A percentile compares a stretch with the other conserved stretches of the same genome.
Evolutionary conservation across 148 eudicot species (phyloP).

Genomic region (Hydrangea macrophylla): DNA sequence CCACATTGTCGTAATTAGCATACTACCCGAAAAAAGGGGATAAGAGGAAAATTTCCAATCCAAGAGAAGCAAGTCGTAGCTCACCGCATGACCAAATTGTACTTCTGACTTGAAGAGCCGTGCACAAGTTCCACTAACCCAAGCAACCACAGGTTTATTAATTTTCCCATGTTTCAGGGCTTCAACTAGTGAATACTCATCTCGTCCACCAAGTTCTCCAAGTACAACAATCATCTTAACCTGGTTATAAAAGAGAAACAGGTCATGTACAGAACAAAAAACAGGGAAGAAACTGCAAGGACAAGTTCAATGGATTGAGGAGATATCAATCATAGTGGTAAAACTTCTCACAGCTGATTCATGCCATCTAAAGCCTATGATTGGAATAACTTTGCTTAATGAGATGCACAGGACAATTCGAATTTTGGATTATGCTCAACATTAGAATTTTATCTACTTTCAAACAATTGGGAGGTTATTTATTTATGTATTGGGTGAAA

Average conservation of each 20-base stretch:
- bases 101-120: conserved; percentile 97
- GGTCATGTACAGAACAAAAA: conserved; percentile 7
- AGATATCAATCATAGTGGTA: background rate
- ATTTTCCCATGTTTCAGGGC: conserved; percentile 96
- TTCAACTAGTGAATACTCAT: conserved; percentile 97
- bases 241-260: conserved; percentile 33
- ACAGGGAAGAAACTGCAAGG: background rate
- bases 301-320: background rate
- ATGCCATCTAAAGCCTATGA: background rate
- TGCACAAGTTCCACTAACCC: conserved; percentile 99
- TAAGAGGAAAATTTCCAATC: background rate
- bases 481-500: too few species aligned
- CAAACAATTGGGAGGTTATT: conserved; percentile 1
- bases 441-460: background rate
- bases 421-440: background rate
- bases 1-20: background rate
- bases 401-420: background rate
- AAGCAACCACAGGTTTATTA: conserved; percentile 88
- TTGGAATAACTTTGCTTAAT: background rate
- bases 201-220: conserved; percentile 98
- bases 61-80: conserved; percentile 20
- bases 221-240: conserved; percentile 94
- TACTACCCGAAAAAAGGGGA: background rate
- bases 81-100: conserved; percentile 98
- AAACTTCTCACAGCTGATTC: background rate